Conservation (phyloP, 805 yeast genomes). For the Metschnikowia continentalis region DNA sequence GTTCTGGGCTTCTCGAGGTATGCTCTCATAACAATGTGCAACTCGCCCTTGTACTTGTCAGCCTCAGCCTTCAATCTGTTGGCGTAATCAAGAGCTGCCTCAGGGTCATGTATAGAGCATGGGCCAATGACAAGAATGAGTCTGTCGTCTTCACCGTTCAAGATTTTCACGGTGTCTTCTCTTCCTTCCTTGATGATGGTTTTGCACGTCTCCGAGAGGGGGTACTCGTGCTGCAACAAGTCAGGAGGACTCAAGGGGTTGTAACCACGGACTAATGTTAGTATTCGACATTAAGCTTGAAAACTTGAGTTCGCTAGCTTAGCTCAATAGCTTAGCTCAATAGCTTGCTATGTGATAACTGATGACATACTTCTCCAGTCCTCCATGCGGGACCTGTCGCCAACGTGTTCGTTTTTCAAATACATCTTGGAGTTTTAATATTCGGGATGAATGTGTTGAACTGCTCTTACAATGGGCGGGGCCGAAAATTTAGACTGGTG, state of each 20-base stretch:
- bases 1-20: slow-evolving; percentile 98
- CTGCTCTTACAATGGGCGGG: background rate
- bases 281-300: background rate
- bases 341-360: background rate
- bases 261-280: slow-evolving; percentile 61
- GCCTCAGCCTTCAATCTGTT: slow-evolving; percentile 59
- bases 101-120: slow-evolving; percentile 91
- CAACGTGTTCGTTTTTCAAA: slow-evolving; percentile 76
- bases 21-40: slow-evolving; percentile 92
- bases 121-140: slow-evolving; percentile 90
- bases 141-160: slow-evolving; percentile 76
- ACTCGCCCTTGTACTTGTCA: slow-evolving; percentile 68
- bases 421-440: slow-evolving; percentile 50
- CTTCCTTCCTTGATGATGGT: slow-evolving; percentile 74
- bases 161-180: slow-evolving; percentile 68
- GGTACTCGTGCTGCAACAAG: slow-evolving; percentile 78
- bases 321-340: too few species aligned
- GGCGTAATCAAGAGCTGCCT: slow-evolving; percentile 87
- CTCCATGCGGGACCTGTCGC: slow-evolving; percentile 70
- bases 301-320: too few species aligned
- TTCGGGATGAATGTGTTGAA: background rate
- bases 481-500: background rate
- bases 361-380: slow-evolving; percentile 46
- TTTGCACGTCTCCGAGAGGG: slow-evolving; percentile 52
- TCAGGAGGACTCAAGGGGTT: slow-evolving; percentile 95